These are phyloP conservation scores for Peniophora sp. DNA, from an alignment of 1,284 basidiomycete genomes.

Conservation along the genomic window DNA sequence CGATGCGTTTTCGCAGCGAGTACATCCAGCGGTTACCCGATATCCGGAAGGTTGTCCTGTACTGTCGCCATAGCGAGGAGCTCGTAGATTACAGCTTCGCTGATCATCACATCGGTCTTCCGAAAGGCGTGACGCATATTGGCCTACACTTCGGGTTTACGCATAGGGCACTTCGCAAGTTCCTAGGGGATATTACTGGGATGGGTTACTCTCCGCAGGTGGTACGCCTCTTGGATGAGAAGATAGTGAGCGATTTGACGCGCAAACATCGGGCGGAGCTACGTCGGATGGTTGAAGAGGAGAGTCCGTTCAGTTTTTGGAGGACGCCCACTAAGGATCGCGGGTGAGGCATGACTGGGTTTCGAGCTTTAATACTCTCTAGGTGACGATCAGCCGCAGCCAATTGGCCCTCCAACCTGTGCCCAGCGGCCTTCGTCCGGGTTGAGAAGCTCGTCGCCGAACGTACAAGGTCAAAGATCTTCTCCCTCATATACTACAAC, in stretches of 20 bases:
- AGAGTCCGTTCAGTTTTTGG: background rate
- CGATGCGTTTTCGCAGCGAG: background rate
- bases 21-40: background rate
- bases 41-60: background rate
- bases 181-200: background rate
- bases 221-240: background rate
- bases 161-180: background rate
- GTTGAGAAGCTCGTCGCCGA: too few relatives aligned
- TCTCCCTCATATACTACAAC: too few relatives aligned
- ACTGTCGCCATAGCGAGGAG: background rate
- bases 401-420: too few relatives aligned
- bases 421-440: too few relatives aligned
- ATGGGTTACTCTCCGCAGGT: background rate
- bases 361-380: too few relatives aligned
- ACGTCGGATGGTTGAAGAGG: background rate
- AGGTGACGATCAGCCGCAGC: too few relatives aligned
- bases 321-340: too few relatives aligned
- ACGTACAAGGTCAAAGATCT: too few relatives aligned
- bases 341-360: too few relatives aligned
- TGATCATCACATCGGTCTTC: background rate
- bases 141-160: background rate
- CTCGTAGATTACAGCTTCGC: background rate
- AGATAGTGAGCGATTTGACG: background rate
- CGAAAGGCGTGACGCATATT: background rate
- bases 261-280: background rate